Percentiles rank a stretch among this genome's conserved stretches.
These are phyloP conservation scores for Talaromyces pinophilus DNA, from an alignment of 2,329 filamentous ascomycete genomes.

Conservation along the genomic window DNA sequence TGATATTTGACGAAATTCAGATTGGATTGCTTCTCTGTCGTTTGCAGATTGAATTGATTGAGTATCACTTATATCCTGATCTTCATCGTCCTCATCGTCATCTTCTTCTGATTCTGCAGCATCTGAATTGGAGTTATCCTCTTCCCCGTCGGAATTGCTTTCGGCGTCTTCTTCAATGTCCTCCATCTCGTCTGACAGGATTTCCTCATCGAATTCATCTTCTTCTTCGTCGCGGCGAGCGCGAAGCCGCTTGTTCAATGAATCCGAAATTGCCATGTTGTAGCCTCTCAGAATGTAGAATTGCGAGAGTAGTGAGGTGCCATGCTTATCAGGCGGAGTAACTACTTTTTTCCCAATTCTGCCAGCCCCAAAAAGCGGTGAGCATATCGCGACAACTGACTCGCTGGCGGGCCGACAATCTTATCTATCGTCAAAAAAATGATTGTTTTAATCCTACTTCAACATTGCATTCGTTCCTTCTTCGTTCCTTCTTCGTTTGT, in stretches of 20 bases:
- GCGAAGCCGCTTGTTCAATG: slow-evolving; percentile 46
- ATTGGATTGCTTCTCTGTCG: slow-evolving; percentile 38
- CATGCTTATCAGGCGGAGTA: slow-evolving; percentile 10
- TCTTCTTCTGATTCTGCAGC: slow-evolving; percentile 32
- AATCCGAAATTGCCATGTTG: slow-evolving; percentile 40
- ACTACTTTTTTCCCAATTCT: slow-evolving; percentile 11
- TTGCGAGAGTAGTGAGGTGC: background rate
- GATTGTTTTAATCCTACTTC: background rate
- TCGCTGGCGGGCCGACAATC: background rate
- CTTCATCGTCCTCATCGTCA: slow-evolving; percentile 41
- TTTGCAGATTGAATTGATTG: slow-evolving; percentile 28
- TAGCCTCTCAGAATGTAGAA: background rate
- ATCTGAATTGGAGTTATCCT: slow-evolving; percentile 26
- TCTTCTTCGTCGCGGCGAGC: slow-evolving; percentile 47
- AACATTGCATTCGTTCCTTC: background rate
- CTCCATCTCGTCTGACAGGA: slow-evolving; percentile 26
- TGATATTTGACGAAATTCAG: slow-evolving; percentile 64
- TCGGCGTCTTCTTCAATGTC: slow-evolving; percentile 8
- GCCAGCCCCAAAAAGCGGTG: slow-evolving; percentile 8
- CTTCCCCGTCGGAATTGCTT: slow-evolving; percentile 17
- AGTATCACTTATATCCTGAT: slow-evolving; percentile 24
- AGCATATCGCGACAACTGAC: background rate
- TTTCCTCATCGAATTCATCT: slow-evolving; percentile 36
- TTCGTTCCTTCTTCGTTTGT: too few species aligned
- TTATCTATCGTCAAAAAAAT: slow-evolving; percentile 1